Conservation (phyloP, 1,284 basidiomycete species). For the Boletus mariae region DNA sequence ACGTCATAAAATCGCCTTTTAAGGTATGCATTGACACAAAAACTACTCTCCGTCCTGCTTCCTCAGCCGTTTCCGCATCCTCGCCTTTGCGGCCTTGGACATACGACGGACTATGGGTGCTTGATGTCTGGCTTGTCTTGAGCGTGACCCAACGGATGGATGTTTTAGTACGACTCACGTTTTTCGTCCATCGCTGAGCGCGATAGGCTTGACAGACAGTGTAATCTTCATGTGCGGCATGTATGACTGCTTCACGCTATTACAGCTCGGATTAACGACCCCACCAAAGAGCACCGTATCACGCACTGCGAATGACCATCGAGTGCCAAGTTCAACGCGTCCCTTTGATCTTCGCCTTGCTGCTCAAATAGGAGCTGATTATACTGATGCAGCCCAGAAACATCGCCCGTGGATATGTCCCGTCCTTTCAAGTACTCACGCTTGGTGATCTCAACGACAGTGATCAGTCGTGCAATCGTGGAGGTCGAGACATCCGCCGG, state of each 20-base stretch:
- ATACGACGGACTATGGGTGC: slow-evolving; percentile 48
- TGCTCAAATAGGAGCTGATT: slow-evolving; percentile 66
- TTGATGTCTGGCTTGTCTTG: slow-evolving; percentile 48
- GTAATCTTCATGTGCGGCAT: slow-evolving; percentile 76
- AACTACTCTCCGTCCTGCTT: slow-evolving; percentile 27
- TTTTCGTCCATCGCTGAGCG: slow-evolving; percentile 38
- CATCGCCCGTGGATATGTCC: slow-evolving; percentile 37
- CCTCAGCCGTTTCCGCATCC: slow-evolving; percentile 47
- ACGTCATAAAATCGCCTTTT: slow-evolving; percentile 19
- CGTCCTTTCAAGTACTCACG: slow-evolving; percentile 65
- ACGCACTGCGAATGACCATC: slow-evolving; percentile 58
- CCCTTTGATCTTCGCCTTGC: slow-evolving; percentile 35
- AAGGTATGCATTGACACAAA: slow-evolving; percentile 19
- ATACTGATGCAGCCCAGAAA: slow-evolving; percentile 73
- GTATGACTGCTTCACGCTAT: slow-evolving; percentile 59
- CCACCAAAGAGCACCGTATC: neutral
- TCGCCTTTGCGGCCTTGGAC: slow-evolving; percentile 55
- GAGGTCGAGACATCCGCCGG: slow-evolving; percentile 43
- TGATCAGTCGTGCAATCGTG: slow-evolving; percentile 64
- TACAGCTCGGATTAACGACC: slow-evolving; percentile 4
- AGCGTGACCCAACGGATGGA: slow-evolving; percentile 1
- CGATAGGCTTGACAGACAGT: slow-evolving; percentile 50
- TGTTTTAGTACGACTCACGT: slow-evolving; percentile 47
- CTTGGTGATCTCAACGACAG: slow-evolving; percentile 82
- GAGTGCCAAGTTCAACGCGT: slow-evolving; percentile 39